Percentiles rank a stretch among this genome's conserved stretches.
Conservation (phyloP, 2,329 filamentous ascomycete species). For the Apiospora sp. region DNA sequence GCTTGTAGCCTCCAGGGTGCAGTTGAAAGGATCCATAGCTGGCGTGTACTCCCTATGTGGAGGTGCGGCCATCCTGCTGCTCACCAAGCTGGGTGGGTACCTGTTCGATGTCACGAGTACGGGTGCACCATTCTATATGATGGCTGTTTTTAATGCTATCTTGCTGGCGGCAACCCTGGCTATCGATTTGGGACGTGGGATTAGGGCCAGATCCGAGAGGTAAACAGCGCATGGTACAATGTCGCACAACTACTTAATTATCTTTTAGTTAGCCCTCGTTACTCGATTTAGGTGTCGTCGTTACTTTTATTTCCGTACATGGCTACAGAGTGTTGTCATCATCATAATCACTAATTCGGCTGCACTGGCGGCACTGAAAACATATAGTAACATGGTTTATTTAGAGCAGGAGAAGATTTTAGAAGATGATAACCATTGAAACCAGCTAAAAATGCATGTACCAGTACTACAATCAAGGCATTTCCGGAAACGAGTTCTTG, state of each 20-base stretch:
- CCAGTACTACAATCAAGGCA: too few relatives aligned
- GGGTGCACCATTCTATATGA: constrained; percentile 91
- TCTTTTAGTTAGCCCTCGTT: background rate
- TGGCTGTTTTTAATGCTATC: constrained; percentile 85
- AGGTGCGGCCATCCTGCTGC: constrained; percentile 85
- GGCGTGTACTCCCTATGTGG: constrained; percentile 93
- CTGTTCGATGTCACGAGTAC: constrained; percentile 80
- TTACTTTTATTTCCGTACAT: background rate
- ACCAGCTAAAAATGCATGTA: too few relatives aligned
- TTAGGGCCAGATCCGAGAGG: constrained; percentile 8
- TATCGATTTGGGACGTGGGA: constrained; percentile 52
- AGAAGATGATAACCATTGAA: too few relatives aligned
- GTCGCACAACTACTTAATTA: background rate
- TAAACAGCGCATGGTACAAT: background rate
- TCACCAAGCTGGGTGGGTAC: constrained; percentile 90
- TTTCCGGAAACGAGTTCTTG: too few relatives aligned
- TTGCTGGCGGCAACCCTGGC: constrained; percentile 66
- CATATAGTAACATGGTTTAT: background rate
- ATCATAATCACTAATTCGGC: background rate
- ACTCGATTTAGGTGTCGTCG: background rate
- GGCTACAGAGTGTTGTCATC: background rate
- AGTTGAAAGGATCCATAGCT: constrained; percentile 91
- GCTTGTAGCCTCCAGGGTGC: constrained; percentile 55
- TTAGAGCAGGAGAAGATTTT: too few relatives aligned
- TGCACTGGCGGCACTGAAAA: too few relatives aligned